phyloP scores from a whole-genome alignment of 2,329 filamentous ascomycete genomes.

The Aureobasidium sp. region DNA sequence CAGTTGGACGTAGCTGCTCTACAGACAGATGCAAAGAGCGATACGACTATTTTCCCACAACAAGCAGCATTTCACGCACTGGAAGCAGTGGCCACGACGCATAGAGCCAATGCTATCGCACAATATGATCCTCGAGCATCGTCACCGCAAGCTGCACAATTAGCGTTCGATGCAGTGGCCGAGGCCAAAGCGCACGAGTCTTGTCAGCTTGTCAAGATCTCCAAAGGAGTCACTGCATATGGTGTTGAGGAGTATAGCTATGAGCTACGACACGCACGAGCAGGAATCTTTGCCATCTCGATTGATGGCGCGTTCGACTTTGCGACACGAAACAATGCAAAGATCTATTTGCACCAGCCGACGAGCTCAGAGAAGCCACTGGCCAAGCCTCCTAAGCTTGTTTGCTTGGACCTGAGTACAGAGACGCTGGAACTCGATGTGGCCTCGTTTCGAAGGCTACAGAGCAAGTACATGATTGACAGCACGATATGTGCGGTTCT shows the following conservation, averaged over 20 bases:
- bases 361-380: constrained; percentile 34
- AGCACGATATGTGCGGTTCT: constrained; percentile 37
- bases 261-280: constrained; percentile 38
- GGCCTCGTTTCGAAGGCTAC: constrained; percentile 36
- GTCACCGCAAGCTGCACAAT: constrained; percentile 54
- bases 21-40: constrained; percentile 22
- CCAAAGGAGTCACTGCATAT: constrained; percentile 25
- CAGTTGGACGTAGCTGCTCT: constrained; percentile 7
- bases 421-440: constrained; percentile 38
- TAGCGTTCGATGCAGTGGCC: constrained; percentile 53
- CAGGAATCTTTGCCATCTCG: constrained; percentile 38
- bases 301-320: constrained; percentile 30
- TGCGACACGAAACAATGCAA: constrained; percentile 17
- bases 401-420: constrained; percentile 39
- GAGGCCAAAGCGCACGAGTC: constrained; percentile 61
- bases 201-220: constrained; percentile 61
- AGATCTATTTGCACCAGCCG: constrained; percentile 32
- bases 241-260: constrained; percentile 33
- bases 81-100: constrained; percentile 39
- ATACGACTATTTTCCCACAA: constrained; percentile 37
- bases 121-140: constrained; percentile 61
- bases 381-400: constrained; percentile 35
- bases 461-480: constrained; percentile 41
- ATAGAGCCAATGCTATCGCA: constrained; percentile 46
- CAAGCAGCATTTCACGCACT: constrained; percentile 41